Evolutionary conservation across 768 basidiomycete species (phyloP).

Genomic region (Rhodotorula taiwanensis): DNA sequence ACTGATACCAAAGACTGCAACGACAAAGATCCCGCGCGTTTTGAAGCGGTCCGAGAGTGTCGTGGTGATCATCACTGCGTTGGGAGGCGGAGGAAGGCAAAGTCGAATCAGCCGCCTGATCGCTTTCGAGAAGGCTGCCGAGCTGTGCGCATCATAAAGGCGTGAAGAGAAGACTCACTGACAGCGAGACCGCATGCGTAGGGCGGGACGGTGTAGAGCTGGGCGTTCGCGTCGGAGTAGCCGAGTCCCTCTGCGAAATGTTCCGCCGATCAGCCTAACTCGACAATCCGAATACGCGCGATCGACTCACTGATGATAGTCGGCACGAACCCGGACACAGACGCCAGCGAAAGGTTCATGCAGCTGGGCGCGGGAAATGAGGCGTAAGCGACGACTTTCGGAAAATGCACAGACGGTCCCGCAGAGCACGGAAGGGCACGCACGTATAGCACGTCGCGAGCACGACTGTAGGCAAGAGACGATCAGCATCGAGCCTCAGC

Average conservation of each 20-base stretch:
- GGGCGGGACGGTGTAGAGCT: slow-evolving; percentile 45
- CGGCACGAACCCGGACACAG: slow-evolving; percentile 15
- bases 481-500: too few species aligned
- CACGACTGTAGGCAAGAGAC: too few species aligned
- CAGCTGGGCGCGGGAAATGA: too few species aligned
- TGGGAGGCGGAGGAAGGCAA: accelerated
- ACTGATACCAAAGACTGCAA: slow-evolving; percentile 43
- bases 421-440: background rate
- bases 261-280: background rate
- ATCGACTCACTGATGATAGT: slow-evolving; percentile 22
- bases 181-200: slow-evolving; percentile 45
- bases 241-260: slow-evolving; percentile 40
- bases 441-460: background rate
- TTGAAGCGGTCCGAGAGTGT: slow-evolving; percentile 25
- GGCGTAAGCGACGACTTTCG: slow-evolving; percentile 13
- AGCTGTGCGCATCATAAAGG: slow-evolving; percentile 41
- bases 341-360: slow-evolving; percentile 43
- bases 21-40: slow-evolving; percentile 38
- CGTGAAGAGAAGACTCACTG: background rate
- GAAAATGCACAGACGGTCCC: too few species aligned
- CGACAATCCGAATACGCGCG: slow-evolving; percentile 12
- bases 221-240: slow-evolving; percentile 40
- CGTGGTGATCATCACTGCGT: slow-evolving; percentile 23
- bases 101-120: background rate
- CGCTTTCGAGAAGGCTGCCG: slow-evolving; percentile 1